phyloP scores from a whole-genome alignment of 176 grass and related monocot genomes.

The Raddia distichophylla region DNA sequence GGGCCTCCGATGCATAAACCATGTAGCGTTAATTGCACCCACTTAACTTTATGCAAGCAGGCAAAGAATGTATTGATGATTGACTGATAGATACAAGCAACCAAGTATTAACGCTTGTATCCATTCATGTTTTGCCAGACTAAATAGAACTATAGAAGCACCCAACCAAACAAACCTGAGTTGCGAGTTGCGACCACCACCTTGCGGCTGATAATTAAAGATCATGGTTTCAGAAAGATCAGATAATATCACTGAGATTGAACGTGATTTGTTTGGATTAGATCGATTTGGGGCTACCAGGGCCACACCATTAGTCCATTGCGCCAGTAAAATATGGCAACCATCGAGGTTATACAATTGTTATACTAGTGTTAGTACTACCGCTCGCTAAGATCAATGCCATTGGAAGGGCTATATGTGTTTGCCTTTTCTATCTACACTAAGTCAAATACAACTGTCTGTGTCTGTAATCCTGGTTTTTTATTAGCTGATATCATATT shows the following conservation, averaged over 20 bases:
- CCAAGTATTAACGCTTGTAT: too few species aligned
- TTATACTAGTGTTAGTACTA: neutral
- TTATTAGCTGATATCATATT: conserved; percentile 12
- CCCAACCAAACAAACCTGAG: too few species aligned
- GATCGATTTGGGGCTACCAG: neutral
- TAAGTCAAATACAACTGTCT: conserved; percentile 27
- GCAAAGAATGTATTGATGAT: too few species aligned
- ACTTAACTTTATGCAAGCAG: too few species aligned
- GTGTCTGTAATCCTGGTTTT: neutral
- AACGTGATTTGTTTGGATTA: neutral
- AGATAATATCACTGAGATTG: neutral
- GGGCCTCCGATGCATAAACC: too few species aligned
- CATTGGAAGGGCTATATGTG: neutral
- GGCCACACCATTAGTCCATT: neutral
- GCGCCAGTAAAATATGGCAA: neutral
- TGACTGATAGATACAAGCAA: too few species aligned
- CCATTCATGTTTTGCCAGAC: too few species aligned
- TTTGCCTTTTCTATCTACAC: neutral
- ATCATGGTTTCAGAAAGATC: too few species aligned
- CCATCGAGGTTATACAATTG: neutral
- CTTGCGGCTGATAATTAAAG: too few species aligned
- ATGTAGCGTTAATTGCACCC: too few species aligned
- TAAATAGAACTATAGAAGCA: too few species aligned
- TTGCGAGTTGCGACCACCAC: too few species aligned
- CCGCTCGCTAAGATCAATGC: neutral